Conservation (phyloP, 306 rosid genomes). For the Lagenaria siceraria region DNA sequence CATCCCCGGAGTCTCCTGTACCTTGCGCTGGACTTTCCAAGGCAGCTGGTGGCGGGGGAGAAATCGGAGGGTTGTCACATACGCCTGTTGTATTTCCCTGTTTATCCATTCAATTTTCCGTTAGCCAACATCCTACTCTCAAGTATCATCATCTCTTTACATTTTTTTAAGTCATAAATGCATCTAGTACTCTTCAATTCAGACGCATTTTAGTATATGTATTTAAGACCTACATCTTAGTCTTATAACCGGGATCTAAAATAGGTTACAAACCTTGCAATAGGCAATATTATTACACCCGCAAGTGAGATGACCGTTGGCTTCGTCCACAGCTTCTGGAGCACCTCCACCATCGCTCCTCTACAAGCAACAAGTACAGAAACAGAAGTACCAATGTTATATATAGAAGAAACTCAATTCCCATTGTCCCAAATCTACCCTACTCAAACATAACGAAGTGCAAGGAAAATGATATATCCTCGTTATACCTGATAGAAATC, state of each 20-base stretch:
- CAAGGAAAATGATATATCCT: background rate
- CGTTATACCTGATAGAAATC: conserved; percentile 63
- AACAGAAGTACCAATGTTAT: background rate
- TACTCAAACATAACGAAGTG: background rate
- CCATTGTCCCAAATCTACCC: background rate
- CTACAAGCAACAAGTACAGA: conserved; percentile 28
- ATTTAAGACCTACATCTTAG: background rate
- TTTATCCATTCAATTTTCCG: background rate
- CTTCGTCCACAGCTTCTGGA: conserved; percentile 77
- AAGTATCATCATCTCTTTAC: background rate
- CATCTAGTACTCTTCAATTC: background rate
- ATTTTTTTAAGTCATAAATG: background rate
- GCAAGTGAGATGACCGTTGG: conserved; percentile 84
- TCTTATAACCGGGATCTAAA: background rate
- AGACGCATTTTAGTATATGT: background rate
- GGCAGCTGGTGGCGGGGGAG: conserved; percentile 93
- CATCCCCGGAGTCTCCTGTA: conserved; percentile 11
- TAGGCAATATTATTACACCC: conserved; percentile 81
- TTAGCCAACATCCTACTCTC: background rate
- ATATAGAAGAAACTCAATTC: background rate
- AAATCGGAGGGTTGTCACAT: conserved; percentile 59
- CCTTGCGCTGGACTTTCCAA: conserved; percentile 3
- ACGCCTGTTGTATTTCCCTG: conserved; percentile 61
- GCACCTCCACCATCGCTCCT: conserved; percentile 94
- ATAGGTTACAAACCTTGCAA: conserved; percentile 62